Base-by-base conservation (phyloP, 2,329 filamentous ascomycete species). In the Epichloe sibirici region DNA sequence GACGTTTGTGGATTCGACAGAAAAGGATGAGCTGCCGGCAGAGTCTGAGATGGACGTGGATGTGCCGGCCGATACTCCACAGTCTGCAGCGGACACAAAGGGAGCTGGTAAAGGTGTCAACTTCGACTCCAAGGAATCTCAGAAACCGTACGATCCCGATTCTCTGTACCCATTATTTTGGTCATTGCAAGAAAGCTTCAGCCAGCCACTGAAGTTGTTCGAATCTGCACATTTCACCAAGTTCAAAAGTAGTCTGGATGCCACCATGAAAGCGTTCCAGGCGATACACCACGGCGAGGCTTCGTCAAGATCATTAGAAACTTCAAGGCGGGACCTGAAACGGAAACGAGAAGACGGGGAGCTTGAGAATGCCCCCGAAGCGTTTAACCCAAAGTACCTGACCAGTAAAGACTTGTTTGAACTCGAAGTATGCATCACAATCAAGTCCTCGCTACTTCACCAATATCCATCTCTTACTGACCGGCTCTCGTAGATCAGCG, bases 331-430 rank as follows among this genome's bases (percentile, higher is more conserved):
- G 57, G 81, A 79, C 34, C 63, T 75, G 51, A 95, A 90, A 69
- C 81, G 88, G 53, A 94, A 90, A 66, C 74, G 78, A 44, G 75
- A 78, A 11, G 58, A 58, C 17, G 76, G 75, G 43, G 70, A 71
- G 31, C 76, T 81, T 49, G 79, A 80, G 7, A 78, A 81, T 51
- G 57, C 57, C 15, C 57, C 61, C 1, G 67, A 66, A 51, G 59
- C 65, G 25, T 97, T 95, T 71, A 98, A 98, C 62, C 91, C 94
- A 1, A 98, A 97, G 65, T 99, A 98, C 65, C 78, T 99, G 17
- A 99, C 93, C n/a, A 97, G 90, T 66, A 81, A 86, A 58, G 94
- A 98, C 65, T 75, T 99, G 1, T 99, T 99, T 67, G 89, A 94
- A 62, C 79, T 98, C 45, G 93, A 98, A 78, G 86, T 89, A 75